A percentile compares a stretch with the other conserved stretches of the same genome.
These are phyloP conservation scores for Abeoforma whisleri DNA, from an alignment of 78 protist genomes.

Conservation along the genomic window DNA sequence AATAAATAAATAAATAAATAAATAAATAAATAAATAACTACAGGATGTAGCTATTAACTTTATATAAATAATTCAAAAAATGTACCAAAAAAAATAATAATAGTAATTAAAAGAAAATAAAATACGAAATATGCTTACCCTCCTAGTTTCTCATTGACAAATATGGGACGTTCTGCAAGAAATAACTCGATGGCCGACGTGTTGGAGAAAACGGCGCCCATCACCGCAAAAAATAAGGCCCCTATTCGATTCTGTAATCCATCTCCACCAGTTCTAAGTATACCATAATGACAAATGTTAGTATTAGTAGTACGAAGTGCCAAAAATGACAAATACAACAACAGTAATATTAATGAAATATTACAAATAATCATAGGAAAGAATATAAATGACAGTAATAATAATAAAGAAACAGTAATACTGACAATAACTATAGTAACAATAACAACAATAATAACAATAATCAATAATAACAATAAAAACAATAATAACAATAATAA, in stretches of 20 bases:
- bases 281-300: background rate
- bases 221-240: slow-evolving; percentile 18
- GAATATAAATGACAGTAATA: too few relatives aligned
- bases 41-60: background rate
- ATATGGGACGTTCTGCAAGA: slow-evolving; percentile 12
- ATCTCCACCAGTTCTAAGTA: background rate
- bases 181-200: slow-evolving; percentile 2
- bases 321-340: too few relatives aligned
- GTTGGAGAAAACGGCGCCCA: slow-evolving; percentile 14
- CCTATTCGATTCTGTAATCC: slow-evolving; percentile 22
- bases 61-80: slow-evolving; percentile 47
- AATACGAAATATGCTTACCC: background rate
- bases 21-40: background rate
- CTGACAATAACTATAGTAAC: too few relatives aligned
- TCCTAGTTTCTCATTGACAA: slow-evolving; percentile 4
- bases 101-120: background rate
- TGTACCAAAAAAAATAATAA: background rate
- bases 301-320: background rate
- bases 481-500: too few relatives aligned
- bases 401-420: too few relatives aligned
- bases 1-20: background rate
- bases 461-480: too few relatives aligned
- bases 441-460: too few relatives aligned
- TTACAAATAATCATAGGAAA: too few relatives aligned
- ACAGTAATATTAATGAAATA: too few relatives aligned